Conservation (phyloP, 495 filamentous ascomycete genomes). For the Trichoderma erinaceum region DNA sequence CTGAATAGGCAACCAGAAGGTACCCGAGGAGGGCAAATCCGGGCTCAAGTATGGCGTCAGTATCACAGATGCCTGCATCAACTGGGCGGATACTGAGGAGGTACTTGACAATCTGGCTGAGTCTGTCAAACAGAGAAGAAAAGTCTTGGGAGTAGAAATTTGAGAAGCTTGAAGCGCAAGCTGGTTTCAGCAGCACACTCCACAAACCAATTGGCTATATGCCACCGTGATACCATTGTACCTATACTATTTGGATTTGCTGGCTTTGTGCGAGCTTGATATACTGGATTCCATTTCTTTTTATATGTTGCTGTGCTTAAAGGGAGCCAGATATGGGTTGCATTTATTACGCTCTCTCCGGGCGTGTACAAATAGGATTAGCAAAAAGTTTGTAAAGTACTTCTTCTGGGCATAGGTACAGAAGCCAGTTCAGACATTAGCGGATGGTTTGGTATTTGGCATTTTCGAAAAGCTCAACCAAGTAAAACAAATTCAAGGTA, state of each 20-base stretch:
- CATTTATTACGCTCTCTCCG: neutral
- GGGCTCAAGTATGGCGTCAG: slow-evolving; percentile 92
- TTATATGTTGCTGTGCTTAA: neutral
- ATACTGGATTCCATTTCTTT: neutral
- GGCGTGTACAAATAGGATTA: neutral
- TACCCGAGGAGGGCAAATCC: slow-evolving; percentile 78
- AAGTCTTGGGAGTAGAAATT: slow-evolving; percentile 31
- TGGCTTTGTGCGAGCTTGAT: neutral
- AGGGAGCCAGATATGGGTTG: neutral
- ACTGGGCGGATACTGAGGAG: slow-evolving; percentile 84
- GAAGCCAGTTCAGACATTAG: neutral
- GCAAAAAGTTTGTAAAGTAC: neutral
- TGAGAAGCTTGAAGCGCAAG: neutral
- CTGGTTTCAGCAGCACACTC: neutral
- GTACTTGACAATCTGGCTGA: slow-evolving; percentile 74
- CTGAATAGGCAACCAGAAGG: slow-evolving; percentile 74
- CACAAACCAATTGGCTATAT: neutral
- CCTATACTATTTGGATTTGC: neutral
- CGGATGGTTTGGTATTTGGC: neutral
- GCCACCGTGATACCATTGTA: neutral
- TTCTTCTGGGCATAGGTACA: neutral
- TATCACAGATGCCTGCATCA: slow-evolving; percentile 97
- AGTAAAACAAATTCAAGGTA: too few relatives aligned
- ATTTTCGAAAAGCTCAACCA: neutral
- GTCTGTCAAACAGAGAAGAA: slow-evolving; percentile 65